These are phyloP conservation scores for Solanum sejunctum DNA, from an alignment of 257 asterid genomes.

Conservation along the genomic window DNA sequence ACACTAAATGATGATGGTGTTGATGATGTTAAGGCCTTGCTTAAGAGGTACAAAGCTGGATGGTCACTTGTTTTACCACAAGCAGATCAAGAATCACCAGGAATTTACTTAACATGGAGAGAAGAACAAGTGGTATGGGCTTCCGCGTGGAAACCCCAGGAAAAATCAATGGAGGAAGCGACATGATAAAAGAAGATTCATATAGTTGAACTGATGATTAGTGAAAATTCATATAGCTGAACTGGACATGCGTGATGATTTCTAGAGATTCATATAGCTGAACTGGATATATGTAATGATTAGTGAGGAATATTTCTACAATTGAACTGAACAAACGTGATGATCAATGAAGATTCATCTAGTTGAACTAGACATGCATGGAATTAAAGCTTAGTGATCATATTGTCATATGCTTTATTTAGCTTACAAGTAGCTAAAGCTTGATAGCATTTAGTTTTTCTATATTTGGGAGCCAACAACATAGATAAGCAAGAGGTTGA, in stretches of 20 bases:
- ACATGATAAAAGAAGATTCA: not conserved
- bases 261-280: not conserved
- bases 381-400: not conserved
- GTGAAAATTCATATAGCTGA: not conserved
- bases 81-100: slow-evolving; percentile 19
- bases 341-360: not conserved
- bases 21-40: slow-evolving; percentile 64
- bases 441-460: not conserved
- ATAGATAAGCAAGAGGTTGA: not conserved
- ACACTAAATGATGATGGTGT: slow-evolving; percentile 59
- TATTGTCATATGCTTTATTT: not conserved
- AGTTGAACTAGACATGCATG: not conserved
- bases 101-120: slow-evolving; percentile 72
- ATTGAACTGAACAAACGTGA: not conserved
- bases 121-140: slow-evolving; percentile 83
- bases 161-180: not conserved
- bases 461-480: slow-evolving; percentile 8
- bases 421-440: not conserved
- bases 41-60: slow-evolving; percentile 58
- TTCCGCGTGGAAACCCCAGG: slow-evolving; percentile 71
- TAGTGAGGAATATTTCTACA: not conserved
- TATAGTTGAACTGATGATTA: not conserved
- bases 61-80: slow-evolving; percentile 44
- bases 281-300: not conserved
- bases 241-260: not conserved